Evolutionary conservation across 75 land plant species (phyloP).

Genomic region (Pinus taeda): DNA sequence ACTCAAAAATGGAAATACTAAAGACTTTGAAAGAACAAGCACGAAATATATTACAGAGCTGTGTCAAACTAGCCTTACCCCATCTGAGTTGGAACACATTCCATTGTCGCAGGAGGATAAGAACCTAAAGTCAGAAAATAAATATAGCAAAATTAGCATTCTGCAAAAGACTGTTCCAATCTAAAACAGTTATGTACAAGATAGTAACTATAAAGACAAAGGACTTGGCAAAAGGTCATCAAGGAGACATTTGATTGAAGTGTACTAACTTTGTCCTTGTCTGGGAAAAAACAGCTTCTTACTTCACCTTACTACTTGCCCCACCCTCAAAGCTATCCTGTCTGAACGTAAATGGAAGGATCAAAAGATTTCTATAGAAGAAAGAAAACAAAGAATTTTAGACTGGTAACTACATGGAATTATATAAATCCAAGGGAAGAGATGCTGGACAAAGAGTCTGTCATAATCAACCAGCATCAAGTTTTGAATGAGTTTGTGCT

Average conservation of each 20-base stretch:
- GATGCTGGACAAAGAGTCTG: neutral
- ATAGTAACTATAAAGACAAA: neutral
- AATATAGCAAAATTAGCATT: neutral
- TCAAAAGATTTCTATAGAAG: neutral
- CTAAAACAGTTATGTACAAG: neutral
- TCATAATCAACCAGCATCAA: neutral
- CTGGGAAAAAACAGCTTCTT: neutral
- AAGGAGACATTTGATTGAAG: neutral
- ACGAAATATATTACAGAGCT: neutral
- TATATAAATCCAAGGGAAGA: neutral
- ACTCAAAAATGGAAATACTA: neutral
- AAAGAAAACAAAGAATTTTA: neutral
- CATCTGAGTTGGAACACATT: neutral
- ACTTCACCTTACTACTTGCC: neutral
- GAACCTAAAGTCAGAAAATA: conserved; percentile 21
- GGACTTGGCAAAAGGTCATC: neutral
- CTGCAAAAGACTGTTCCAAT: neutral
- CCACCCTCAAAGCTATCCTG: neutral
- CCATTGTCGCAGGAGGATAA: conserved; percentile 40
- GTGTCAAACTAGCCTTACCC: conserved; percentile 13
- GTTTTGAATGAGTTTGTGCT: neutral
- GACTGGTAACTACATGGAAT: neutral
- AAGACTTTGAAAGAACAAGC: neutral
- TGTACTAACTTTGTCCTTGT: neutral
- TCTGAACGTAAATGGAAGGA: neutral